Percentiles rank a stretch among this genome's conserved stretches.
phyloP scores from a whole-genome alignment of 2,329 filamentous ascomycete genomes.

The Exophiala phaeomuriformis region DNA sequence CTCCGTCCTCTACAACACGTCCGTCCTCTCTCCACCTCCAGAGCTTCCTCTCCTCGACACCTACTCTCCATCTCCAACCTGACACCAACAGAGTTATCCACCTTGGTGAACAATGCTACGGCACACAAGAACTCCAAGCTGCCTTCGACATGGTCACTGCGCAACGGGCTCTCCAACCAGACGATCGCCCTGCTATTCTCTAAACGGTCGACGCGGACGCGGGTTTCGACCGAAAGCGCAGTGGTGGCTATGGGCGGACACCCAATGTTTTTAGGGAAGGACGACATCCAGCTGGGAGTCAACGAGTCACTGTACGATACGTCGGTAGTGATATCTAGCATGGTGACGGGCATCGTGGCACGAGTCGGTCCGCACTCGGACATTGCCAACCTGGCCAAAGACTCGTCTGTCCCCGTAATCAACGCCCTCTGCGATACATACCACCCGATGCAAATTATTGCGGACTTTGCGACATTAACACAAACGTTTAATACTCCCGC shows the following conservation, averaged over 20 bases:
- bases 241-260: slow-evolving; percentile 83
- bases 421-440: slow-evolving; percentile 84
- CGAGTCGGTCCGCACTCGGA: slow-evolving; percentile 72
- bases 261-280: slow-evolving; percentile 91
- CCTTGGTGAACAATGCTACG: slow-evolving; percentile 74
- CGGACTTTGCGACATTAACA: slow-evolving; percentile 84
- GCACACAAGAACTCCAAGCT: slow-evolving; percentile 72
- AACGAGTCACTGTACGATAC: slow-evolving; percentile 96
- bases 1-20: slow-evolving; percentile 7
- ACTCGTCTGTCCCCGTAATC: slow-evolving; percentile 73
- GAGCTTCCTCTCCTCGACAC: slow-evolving; percentile 65
- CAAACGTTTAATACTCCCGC: slow-evolving; percentile 59
- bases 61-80: slow-evolving; percentile 88
- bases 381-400: slow-evolving; percentile 60
- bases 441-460: slow-evolving; percentile 89
- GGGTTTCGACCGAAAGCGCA: slow-evolving; percentile 87
- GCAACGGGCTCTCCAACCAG: slow-evolving; percentile 60
- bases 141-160: slow-evolving; percentile 50
- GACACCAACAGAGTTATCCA: slow-evolving; percentile 67
- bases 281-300: slow-evolving; percentile 89
- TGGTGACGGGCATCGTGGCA: slow-evolving; percentile 76
- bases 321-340: slow-evolving; percentile 84
- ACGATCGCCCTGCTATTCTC: slow-evolving; percentile 94
- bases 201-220: slow-evolving; percentile 88
- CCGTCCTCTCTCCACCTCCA: slow-evolving; percentile 10